Conservation (phyloP, 2,329 filamentous ascomycete species). For the Fusarium caatingaense region DNA sequence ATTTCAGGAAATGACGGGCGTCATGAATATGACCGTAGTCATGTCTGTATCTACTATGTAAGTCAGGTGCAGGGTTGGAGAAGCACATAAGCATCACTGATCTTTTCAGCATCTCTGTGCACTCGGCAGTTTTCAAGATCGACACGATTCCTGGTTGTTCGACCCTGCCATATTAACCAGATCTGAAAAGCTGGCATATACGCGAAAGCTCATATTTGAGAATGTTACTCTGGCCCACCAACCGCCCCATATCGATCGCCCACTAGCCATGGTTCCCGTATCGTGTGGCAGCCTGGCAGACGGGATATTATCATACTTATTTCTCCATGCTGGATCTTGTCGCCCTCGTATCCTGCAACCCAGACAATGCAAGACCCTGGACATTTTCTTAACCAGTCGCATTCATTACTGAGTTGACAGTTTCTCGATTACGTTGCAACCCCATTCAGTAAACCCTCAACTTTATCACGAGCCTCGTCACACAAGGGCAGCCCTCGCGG, state of each 20-base stretch:
- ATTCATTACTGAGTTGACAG: slow-evolving; percentile 22
- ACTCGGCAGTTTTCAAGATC: background rate
- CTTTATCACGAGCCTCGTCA: background rate
- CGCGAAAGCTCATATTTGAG: background rate
- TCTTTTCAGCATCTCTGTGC: background rate
- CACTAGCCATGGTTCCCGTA: slow-evolving; percentile 25
- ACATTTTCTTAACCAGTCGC: slow-evolving; percentile 21
- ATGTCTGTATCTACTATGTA: no score
- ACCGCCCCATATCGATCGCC: slow-evolving; percentile 3
- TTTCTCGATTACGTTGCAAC: slow-evolving; percentile 6
- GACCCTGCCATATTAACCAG: background rate
- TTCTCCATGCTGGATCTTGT: slow-evolving; percentile 20
- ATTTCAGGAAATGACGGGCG: background rate
- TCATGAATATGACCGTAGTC: background rate
- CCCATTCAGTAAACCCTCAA: background rate
- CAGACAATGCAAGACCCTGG: slow-evolving; percentile 19
- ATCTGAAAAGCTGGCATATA: background rate
- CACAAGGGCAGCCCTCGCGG: background rate
- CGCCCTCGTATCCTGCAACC: slow-evolving; percentile 20
- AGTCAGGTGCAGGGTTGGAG: background rate
- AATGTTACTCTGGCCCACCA: slow-evolving; percentile 1
- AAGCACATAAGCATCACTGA: background rate
- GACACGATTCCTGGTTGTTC: background rate
- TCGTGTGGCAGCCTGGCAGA: background rate
- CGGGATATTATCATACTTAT: background rate